phyloP scores from a whole-genome alignment of 1,139 yeast species.

The Kodamaea derodonti region DNA sequence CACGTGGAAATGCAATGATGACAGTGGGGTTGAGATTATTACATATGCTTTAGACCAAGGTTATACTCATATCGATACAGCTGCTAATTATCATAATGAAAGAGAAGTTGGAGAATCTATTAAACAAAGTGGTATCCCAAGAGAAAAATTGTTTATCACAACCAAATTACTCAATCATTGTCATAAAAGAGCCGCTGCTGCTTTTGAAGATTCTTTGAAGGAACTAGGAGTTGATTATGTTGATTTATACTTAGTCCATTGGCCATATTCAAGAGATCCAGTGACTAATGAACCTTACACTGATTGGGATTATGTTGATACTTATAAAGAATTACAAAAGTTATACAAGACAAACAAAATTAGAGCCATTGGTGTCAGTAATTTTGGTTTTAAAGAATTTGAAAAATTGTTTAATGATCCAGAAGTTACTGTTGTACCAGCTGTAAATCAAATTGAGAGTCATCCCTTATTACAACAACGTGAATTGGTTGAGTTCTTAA shows the following conservation, averaged over 20 bases:
- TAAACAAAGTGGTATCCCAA: slow-evolving; percentile 61
- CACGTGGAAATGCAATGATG: slow-evolving; percentile 47
- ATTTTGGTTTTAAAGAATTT: slow-evolving; percentile 15
- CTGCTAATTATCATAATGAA: slow-evolving; percentile 66
- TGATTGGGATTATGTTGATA: slow-evolving; percentile 56
- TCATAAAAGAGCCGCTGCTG: slow-evolving; percentile 57
- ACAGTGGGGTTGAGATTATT: slow-evolving; percentile 61
- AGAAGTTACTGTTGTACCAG: slow-evolving; percentile 15
- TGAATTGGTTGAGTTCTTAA: slow-evolving; percentile 14
- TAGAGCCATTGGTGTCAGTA: slow-evolving; percentile 19
- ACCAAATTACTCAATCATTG: slow-evolving; percentile 76
- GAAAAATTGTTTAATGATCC: slow-evolving; percentile 14
- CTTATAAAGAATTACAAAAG: slow-evolving; percentile 69
- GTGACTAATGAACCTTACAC: slow-evolving; percentile 24
- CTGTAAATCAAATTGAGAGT: slow-evolving; percentile 19
- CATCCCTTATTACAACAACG: slow-evolving; percentile 22
- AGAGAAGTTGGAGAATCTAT: slow-evolving; percentile 63
- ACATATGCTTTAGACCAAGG: slow-evolving; percentile 63
- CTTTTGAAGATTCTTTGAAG: slow-evolving; percentile 58
- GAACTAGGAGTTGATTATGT: slow-evolving; percentile 75
- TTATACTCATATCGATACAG: slow-evolving; percentile 78
- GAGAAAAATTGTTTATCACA: slow-evolving; percentile 71
- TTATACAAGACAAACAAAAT: slow-evolving; percentile 47
- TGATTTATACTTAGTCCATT: slow-evolving; percentile 80
- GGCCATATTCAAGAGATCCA: slow-evolving; percentile 65